Base-by-base conservation (phyloP, 225 moss, liverwort and hornwort species). In the Polytrichum formosum region DNA sequence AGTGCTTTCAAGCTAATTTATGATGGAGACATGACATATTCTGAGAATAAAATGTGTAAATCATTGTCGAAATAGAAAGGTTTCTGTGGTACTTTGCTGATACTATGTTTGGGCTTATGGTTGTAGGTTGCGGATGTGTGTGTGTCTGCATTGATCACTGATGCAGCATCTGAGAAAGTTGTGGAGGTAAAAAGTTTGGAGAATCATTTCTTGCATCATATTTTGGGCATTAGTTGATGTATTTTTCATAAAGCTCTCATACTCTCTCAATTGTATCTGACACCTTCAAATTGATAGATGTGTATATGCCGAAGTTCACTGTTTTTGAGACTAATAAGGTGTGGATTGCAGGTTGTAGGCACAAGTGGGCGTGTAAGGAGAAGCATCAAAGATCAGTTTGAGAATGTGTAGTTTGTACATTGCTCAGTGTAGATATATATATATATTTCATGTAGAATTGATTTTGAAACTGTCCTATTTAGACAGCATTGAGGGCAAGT, bases 91-190 rank as follows among this genome's bases (percentile, higher is more conserved):
- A 23, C 0, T 28, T 17, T 61, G 18, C 26, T 56, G 54, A 66
- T 53, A 19, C 1, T 17, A 53, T 33, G n/a, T 20, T 35, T 22
- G 56, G 20, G 9, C 46, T 7, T 46, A 46, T 77, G 53, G 64
- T 62, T 70, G 13, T 65, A 95, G 95, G 97, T 98, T 13, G 92
- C 98, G 17, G 94, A 98, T 69, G 85, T 98, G 4, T 81, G 76
- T 66, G 61, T 90, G 22, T 74, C 87, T 31, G 92, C 98, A 6
- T 30, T 96, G 35, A 76, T 98, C 60, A 91, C 90, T 20, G 77
- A 85, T 21, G 85, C 92, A 77, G 88, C 94, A 37, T 83, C 90
- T 61, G 88, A 94, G 21, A 98, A 94, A 75, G 77, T 80, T 73
- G 94, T 98, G 26, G 97, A 97, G 93, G 95, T 92, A 78, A 78